Evolutionary conservation across 208 protist species (phyloP), one percentile per base, ranked within the genome.

Genomic region (Leishmania gerbilli): DNA sequence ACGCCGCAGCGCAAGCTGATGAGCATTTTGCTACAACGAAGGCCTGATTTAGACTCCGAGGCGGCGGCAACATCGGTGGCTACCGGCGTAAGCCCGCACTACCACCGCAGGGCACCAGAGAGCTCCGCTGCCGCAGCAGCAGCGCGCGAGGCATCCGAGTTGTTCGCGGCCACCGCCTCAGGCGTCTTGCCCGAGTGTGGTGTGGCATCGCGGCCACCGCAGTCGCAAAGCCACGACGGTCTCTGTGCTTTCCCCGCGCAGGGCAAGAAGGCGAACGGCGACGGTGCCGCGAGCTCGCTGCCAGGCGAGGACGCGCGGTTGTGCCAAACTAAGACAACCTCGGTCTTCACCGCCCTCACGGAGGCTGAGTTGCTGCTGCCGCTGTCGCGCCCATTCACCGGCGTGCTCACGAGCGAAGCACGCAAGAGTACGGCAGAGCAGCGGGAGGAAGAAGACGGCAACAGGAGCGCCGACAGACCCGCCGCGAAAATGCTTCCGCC

Each of bases 1-100:
- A 93, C 91, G 47, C 84, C 90, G 68, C 87, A 93, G 81, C 85
- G 95, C 60, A 98, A 98, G 86, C 79, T 95, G 71, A 98, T 97
- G 94, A 95, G 89, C 64, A 93, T 98, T 65, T 69, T 98, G 37
- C 82, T 97, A 19, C 81, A 84, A 58, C 76, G 92, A 9, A 84
- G 90, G 19, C 84, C 84, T 1, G 78, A 79, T n/a, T 65, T 87
- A 37, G 90, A 95, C 80, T 69, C 80, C 1, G 79, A 87, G 45
- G 72, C 67, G 31, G 80, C 77, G 45, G 82, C 80, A 27, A 78
- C 51, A 34, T 55, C 77, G 7, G 83, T 84, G 6, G 60, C 81
- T 4, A 78, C 80, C 19, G 79, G 79, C 47, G 79, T 56, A n/a
- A 83, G 68, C 69, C 42, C 82, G 34, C 72, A 88, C 80, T 91